phyloP scores from a whole-genome alignment of 2,329 filamentous ascomycete genomes.

The Penicillium sp. region DNA sequence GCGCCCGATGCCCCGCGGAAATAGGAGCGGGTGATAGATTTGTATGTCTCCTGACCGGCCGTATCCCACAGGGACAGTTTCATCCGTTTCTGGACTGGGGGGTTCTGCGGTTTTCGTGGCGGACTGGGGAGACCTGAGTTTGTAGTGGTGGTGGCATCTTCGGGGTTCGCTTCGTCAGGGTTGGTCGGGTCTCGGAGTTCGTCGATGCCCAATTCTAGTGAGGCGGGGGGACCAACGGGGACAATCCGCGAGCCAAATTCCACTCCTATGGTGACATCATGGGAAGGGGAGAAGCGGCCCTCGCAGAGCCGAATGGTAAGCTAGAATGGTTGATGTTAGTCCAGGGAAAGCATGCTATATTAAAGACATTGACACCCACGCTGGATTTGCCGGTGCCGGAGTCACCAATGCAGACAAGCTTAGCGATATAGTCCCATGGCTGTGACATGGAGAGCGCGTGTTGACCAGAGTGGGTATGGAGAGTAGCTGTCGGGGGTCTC shows the following conservation, averaged over 20 bases:
- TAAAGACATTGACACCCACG: too few relatives aligned
- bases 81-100: constrained; percentile 72
- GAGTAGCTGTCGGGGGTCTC: not conserved
- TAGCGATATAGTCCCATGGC: constrained; percentile 98
- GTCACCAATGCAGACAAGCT: constrained; percentile 97
- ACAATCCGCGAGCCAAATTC: constrained; percentile 95
- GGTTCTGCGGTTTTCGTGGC: constrained; percentile 40
- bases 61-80: constrained; percentile 96
- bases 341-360: too few relatives aligned
- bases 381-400: constrained; percentile 93
- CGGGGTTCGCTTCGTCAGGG: too few relatives aligned
- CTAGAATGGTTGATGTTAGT: too few relatives aligned
- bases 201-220: constrained; percentile 60
- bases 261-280: constrained; percentile 96
- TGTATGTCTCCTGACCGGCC: constrained; percentile 96
- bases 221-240: constrained; percentile 82
- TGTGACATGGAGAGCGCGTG: constrained; percentile 46
- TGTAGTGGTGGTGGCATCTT: constrained; percentile 19
- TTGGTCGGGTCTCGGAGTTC: too few relatives aligned
- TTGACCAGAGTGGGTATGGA: not conserved
- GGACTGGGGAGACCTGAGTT: constrained; percentile 39
- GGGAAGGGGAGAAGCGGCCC: constrained; percentile 89
- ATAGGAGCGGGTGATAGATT: constrained; percentile 91
- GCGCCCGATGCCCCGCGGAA: constrained; percentile 80
- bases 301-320: constrained; percentile 95